Base-by-base conservation (phyloP, 2,329 filamentous ascomycete species). In the Pyricularia pennisetigena region DNA sequence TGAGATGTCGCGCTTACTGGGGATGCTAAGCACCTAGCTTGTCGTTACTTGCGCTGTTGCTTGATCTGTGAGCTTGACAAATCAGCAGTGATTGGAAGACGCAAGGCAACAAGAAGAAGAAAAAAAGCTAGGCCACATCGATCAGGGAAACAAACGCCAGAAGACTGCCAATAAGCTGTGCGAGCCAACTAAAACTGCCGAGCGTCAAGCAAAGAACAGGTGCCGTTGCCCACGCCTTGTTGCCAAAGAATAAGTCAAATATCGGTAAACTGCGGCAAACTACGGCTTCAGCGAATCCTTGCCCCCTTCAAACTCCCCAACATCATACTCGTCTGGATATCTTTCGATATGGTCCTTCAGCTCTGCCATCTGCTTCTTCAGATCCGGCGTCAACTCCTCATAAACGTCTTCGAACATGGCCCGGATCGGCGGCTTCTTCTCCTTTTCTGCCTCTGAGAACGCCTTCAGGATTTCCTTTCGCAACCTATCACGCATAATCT, bases 271-370 rank as follows among this genome's bases (percentile, higher is more conserved):
- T 54, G 41, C n/a, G 16, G 35, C 59, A 64, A n/a, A 59, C 69
- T 70, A 68, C 69, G 73, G 71, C 23, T 72, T 71, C 65, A 78
- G 66, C 62, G 74, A 78, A 3, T 74, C 73, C 65, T 70, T 74
- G 0, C 77, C 77, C 0, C 74, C 76, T 65, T 76, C 75, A 64
- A 72, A 79, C 8, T 76, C 73, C 2, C 71, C 72, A 1, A 77
- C 76, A 78, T 98, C 93, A 78, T 99, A 99, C 82, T 99, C 95
- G 49, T 91, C 88, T 0, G 94, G 94, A 80, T 98, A 99, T 73
- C 85, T 88, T 72, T 94, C 88, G 66, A 99, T 76, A 67, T 97
- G 85, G n/a, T 86, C 84, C 75, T 82, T 91, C 74, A 98, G 81
- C 79, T 94, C 74, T 71, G 80, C 79, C 81, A 92, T 93, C 82